Conservation (phyloP, 179 eudicot genomes). For the Beta macrorhiza region DNA sequence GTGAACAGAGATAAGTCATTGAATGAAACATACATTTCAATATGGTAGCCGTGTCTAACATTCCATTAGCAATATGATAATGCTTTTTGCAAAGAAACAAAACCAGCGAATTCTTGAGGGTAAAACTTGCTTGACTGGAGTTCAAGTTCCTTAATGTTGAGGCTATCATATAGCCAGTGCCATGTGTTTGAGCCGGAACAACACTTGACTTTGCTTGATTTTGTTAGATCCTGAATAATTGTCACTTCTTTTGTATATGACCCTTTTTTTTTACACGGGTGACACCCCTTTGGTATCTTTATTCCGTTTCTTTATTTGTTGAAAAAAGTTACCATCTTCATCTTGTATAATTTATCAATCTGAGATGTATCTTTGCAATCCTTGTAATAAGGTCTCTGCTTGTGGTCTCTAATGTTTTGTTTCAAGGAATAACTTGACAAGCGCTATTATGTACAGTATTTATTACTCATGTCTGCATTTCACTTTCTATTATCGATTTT, state of each 20-base stretch:
- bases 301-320: background rate
- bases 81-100: background rate
- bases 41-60: background rate
- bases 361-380: background rate
- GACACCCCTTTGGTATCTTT: background rate
- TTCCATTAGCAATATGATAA: background rate
- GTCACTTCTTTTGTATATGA: background rate
- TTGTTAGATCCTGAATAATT: background rate
- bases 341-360: background rate
- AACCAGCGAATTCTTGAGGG: background rate
- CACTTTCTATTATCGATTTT: background rate
- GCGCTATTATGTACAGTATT: background rate
- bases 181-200: background rate
- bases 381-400: background rate
- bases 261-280: background rate
- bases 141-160: background rate
- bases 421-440: background rate
- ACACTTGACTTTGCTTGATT: background rate
- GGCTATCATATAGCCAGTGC: background rate
- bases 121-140: background rate
- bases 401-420: background rate
- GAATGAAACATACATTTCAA: background rate
- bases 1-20: background rate
- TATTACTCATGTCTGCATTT: background rate
- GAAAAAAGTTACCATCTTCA: background rate